A percentile compares a stretch with the other conserved stretches of the same genome.
Evolutionary conservation across 345 rosid species (phyloP).

Genomic region (Carallia brachiata): DNA sequence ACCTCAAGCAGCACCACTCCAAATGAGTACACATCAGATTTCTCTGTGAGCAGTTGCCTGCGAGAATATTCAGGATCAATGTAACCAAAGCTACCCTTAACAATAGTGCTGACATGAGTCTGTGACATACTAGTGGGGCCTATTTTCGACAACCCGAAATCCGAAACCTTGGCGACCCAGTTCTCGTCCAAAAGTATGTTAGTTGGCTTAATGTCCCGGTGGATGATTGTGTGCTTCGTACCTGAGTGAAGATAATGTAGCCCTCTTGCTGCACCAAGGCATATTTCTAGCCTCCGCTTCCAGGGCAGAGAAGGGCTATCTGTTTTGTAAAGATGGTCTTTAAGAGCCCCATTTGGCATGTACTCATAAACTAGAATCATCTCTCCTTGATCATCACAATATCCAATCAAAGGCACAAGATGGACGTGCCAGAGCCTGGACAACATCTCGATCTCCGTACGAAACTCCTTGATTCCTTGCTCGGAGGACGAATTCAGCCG

Average conservation of each 20-base stretch:
- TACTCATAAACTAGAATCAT: conserved; percentile 46
- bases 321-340: conserved; percentile 26
- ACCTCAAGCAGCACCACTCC: no score
- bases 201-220: no score
- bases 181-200: no score
- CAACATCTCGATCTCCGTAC: conserved; percentile 39
- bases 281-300: conserved; percentile 40
- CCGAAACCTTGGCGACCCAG: no score
- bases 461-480: conserved; percentile 43
- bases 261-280: conserved; percentile 42
- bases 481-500: conserved; percentile 28
- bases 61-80: no score
- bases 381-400: conserved; percentile 33
- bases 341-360: conserved; percentile 29
- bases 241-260: conserved; percentile 32
- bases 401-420: conserved; percentile 43
- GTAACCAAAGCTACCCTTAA: no score
- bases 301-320: conserved; percentile 24
- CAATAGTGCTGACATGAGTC: no score
- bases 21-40: no score
- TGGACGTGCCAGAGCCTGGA: conserved; percentile 39
- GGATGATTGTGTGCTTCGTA: conserved; percentile 19
- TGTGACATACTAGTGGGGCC: no score
- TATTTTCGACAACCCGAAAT: no score
- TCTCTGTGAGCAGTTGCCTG: no score